Evolutionary conservation across 768 basidiomycete species (phyloP), one percentile per base, ranked within the genome.

Genomic region (Coprinopsis strossmayeri): DNA sequence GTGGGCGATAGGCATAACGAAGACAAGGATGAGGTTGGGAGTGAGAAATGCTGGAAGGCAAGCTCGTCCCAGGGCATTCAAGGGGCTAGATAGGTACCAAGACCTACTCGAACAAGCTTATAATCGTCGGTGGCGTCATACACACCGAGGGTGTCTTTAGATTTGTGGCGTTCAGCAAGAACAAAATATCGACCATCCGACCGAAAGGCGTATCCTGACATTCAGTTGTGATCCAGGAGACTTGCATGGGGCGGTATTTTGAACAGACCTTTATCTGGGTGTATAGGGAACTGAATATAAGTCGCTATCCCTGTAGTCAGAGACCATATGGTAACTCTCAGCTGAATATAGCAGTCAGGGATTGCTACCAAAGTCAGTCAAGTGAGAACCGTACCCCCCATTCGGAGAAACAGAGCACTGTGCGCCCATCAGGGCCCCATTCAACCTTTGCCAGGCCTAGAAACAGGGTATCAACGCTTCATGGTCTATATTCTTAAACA

Each of bases 271-370:
- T 74, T 77, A 58, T 87, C 87, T 27, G 84, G 81, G 63, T 90
- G 81, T 25, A 91, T 74, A 18, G 91, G 90, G 61, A 81, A 88
- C 59, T 93, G 91, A 27, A 94, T 89, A 57, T 91, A 83, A 0
- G 79, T 87, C n/a, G 87, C 82, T 3, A 69, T 64, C 20, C 86
- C 87, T 1, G 81, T 84, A 1, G 79, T 67, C 21, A 95, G 69
- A 11, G 89, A 91, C 86, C 92, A 93, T 37, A 94, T 70, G 1
- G 90, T 87, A 10, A 95, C 78, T 45, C 91, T 77, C 37, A 95
- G 75, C 93, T 96, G 35, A 56, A 45, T 17, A 40, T 41, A 34
- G 23, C 48, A 41, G 34, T 24, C 39, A 23, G 38, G 34, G 34
- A 23, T 40, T 17, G 49, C 34, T 26, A 34, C 7, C n/a, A 26